These are phyloP conservation scores for Oryza glaberrima DNA, from an alignment of 176 grass and related monocot species.

Conservation along the genomic window DNA sequence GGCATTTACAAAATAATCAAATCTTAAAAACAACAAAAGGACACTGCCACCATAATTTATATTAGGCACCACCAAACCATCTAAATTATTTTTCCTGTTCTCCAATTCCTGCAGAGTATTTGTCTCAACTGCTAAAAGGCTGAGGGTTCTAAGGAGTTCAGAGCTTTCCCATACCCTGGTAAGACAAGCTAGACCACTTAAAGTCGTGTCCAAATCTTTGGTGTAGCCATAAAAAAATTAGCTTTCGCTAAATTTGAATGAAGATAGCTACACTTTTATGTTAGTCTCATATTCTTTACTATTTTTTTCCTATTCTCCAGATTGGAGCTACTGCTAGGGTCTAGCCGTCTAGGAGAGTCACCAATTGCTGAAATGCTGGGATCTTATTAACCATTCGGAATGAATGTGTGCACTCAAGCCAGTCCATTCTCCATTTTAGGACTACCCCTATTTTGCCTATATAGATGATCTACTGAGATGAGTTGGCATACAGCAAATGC, in stretches of 20 bases:
- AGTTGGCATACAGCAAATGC: constrained; percentile 41
- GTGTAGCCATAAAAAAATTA: background rate
- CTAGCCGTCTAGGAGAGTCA: constrained; percentile 10
- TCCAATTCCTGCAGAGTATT: constrained; percentile 67
- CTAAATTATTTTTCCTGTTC: constrained; percentile 38
- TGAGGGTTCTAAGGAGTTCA: constrained; percentile 91
- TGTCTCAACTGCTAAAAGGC: constrained; percentile 73
- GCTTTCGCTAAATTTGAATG: constrained; percentile 1
- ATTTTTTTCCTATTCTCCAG: constrained; percentile 35
- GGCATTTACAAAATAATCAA: background rate
- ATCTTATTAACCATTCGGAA: constrained; percentile 31
- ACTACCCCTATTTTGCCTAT: constrained; percentile 28
- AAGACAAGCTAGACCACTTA: constrained; percentile 25
- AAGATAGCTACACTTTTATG: background rate
- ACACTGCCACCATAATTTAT: background rate
- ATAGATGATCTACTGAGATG: constrained; percentile 47
- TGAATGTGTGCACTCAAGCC: constrained; percentile 31
- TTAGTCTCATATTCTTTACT: background rate
- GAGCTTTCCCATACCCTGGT: constrained; percentile 66
- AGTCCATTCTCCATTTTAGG: background rate
- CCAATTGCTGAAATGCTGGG: constrained; percentile 28
- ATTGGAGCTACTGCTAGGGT: constrained; percentile 28
- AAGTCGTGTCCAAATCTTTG: constrained; percentile 31
- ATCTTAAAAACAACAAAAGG: constrained; percentile 5
- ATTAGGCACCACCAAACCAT: constrained; percentile 9